Evolutionary conservation across 2,329 filamentous ascomycete genomes (phyloP).

Genomic region (Ceratocystis ficicola): DNA sequence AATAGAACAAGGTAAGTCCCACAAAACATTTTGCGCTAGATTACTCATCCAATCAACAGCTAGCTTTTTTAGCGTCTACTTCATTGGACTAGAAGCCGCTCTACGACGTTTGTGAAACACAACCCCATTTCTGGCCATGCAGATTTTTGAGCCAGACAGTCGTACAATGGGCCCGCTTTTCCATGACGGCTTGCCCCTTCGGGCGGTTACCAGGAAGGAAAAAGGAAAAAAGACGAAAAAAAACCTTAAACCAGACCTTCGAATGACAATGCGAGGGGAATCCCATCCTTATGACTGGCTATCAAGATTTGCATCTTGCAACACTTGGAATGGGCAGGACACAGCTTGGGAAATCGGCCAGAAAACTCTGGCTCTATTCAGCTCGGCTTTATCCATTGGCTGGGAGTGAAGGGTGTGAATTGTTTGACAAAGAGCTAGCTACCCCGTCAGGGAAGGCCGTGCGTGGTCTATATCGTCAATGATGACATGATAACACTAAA

Average conservation of each 20-base stretch:
- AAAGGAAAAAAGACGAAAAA: too few relatives aligned
- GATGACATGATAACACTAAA: too few relatives aligned
- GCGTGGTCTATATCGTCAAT: too few relatives aligned
- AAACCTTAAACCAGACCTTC: background rate
- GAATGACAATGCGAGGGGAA: background rate
- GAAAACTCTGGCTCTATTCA: background rate
- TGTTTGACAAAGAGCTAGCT: too few relatives aligned
- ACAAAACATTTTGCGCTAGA: background rate
- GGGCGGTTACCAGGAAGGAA: background rate
- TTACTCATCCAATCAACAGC: background rate
- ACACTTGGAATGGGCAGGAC: background rate
- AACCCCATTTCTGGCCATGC: background rate
- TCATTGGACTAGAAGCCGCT: slow-evolving; percentile 11
- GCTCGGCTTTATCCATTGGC: background rate
- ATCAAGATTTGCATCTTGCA: background rate
- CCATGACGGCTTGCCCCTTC: background rate
- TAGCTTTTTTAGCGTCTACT: background rate
- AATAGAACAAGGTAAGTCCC: background rate
- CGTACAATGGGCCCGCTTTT: background rate
- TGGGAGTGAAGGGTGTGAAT: too few relatives aligned
- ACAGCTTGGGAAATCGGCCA: background rate
- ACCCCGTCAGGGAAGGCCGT: too few relatives aligned
- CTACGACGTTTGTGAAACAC: slow-evolving; percentile 4
- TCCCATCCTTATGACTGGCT: background rate
- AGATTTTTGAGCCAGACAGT: background rate